Evolutionary conservation across 257 asterid species (phyloP).

Genomic region (Solanum piurae): DNA sequence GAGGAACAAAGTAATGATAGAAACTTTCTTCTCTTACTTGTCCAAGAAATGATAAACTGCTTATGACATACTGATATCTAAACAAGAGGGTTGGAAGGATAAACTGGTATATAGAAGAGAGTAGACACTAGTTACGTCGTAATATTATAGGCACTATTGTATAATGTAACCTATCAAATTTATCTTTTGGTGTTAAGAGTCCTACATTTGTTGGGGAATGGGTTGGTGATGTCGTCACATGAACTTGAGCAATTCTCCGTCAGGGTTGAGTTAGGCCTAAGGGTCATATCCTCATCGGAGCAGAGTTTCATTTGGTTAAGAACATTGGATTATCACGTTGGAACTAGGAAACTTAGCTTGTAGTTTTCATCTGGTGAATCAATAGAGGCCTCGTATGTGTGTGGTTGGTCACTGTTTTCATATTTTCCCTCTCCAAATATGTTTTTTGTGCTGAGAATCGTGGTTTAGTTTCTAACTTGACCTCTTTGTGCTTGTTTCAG

Average conservation of each 20-base stretch:
- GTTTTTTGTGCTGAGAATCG: neutral
- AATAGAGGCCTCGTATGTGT: neutral
- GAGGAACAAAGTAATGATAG: neutral
- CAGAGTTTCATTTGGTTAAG: neutral
- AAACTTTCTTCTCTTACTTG: neutral
- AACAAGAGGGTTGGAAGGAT: neutral
- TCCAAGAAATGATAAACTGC: neutral
- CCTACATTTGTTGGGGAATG: neutral
- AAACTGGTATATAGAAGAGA: neutral
- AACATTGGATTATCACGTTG: neutral
- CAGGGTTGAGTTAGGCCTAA: neutral
- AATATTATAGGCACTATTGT: neutral
- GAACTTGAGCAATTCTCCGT: neutral
- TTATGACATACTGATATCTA: neutral
- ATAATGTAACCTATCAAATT: neutral
- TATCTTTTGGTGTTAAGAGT: neutral
- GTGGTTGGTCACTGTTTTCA: neutral
- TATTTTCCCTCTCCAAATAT: neutral
- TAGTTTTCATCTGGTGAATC: neutral
- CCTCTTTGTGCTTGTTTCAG: constrained; percentile 26
- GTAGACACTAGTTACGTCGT: neutral
- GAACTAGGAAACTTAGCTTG: neutral
- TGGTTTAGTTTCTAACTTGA: neutral
- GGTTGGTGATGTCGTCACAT: neutral
- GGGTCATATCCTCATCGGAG: neutral